Conservation (phyloP, 139 green algal species). For the Chlorella sp. region DNA sequence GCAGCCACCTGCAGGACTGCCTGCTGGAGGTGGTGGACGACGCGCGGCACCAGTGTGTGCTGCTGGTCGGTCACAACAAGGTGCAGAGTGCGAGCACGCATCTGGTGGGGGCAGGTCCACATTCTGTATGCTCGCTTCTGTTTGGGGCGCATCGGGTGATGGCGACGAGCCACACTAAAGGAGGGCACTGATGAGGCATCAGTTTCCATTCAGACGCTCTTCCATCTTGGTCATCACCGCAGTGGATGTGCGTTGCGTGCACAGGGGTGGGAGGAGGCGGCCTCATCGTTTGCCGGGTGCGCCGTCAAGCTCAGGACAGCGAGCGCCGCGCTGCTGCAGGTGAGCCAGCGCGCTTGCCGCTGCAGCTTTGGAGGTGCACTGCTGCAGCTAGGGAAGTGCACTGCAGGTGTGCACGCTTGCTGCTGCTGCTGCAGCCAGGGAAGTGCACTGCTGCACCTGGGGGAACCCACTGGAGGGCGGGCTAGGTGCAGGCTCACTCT, state of each 20-base stretch:
- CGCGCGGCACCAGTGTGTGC: slow-evolving; percentile 39
- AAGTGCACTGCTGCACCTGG: neutral
- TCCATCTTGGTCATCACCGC: neutral
- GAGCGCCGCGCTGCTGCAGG: slow-evolving; percentile 67
- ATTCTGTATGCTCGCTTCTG: neutral
- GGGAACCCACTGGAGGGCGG: neutral
- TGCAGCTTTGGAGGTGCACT: neutral
- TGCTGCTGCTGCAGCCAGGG: neutral
- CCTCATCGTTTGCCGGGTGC: slow-evolving; percentile 46
- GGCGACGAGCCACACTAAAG: neutral
- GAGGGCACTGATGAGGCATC: too few relatives aligned
- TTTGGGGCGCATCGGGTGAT: neutral
- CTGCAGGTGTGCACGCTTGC: neutral
- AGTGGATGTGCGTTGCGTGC: too few relatives aligned
- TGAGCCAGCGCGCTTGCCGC: neutral
- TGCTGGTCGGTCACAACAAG: slow-evolving; percentile 85
- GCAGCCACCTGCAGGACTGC: slow-evolving; percentile 51
- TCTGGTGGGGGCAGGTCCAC: neutral
- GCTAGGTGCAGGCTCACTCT: neutral
- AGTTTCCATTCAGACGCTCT: neutral
- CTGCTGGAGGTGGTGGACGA: slow-evolving; percentile 36
- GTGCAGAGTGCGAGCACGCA: too few relatives aligned
- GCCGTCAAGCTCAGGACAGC: slow-evolving; percentile 65
- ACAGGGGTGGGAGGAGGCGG: slow-evolving; percentile 51
- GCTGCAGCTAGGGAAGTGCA: neutral